These are phyloP conservation scores for Backusella mclennaniae DNA, from an alignment of 192 early-diverging fungal species.

Conservation along the genomic window DNA sequence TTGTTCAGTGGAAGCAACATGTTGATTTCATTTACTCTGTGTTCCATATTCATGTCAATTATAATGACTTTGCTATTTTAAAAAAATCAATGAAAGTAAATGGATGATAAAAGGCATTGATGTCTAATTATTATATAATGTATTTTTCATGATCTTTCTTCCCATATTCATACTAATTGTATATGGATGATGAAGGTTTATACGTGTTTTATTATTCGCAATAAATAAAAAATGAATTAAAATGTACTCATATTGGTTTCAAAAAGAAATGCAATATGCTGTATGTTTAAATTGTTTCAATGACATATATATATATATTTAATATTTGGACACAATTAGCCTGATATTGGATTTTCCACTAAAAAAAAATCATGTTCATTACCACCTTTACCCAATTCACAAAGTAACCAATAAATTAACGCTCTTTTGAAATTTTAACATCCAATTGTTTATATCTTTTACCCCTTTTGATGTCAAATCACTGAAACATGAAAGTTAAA, in stretches of 20 bases:
- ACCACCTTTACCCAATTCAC: neutral
- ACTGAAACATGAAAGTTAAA: neutral
- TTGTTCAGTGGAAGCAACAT: neutral
- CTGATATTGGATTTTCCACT: neutral
- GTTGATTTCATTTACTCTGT: neutral
- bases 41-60: neutral
- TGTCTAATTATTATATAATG: neutral
- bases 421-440: neutral
- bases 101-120: neutral
- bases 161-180: neutral
- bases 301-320: neutral
- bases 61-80: neutral
- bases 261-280: neutral
- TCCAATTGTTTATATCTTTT: neutral
- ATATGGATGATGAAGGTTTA: neutral
- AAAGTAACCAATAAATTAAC: neutral
- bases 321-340: neutral
- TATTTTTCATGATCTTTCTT: neutral
- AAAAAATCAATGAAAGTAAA: neutral
- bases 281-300: neutral
- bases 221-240: constrained; percentile 6
- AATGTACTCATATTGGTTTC: neutral
- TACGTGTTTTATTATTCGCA: neutral
- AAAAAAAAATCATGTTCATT: neutral
- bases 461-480: neutral